Evolutionary conservation across 805 yeast species (phyloP), one percentile per base, ranked within the genome.

Genomic region (Pichia phayaonensis): DNA sequence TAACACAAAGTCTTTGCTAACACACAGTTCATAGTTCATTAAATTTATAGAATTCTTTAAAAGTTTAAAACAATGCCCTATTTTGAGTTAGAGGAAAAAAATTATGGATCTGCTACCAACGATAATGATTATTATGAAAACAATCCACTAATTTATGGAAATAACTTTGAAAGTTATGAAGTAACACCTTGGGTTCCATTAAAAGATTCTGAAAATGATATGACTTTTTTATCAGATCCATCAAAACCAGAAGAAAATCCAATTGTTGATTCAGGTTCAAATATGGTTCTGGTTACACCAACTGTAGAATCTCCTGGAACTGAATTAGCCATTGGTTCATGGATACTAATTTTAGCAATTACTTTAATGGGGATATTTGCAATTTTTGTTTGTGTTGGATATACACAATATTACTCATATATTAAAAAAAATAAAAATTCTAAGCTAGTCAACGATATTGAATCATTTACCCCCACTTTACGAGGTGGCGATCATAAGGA

Each of bases 351-450:
- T 24, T 24, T 24, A 7, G 27, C 5, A 8, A 24, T 8, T 8
- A 8, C 8, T 8, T 24, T 7, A 8, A 24, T 24, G 27, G 27
- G 5, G 8, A 8, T 24, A 7, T 8, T 24, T 24, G 8, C 27
- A 24, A 24, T 24, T 24, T 7, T 24, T 24, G 5, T 24, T 23
- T 68, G 71, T 5, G 60, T 69, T 1, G 67, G 68, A n/a, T 52
- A 63, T 11, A 51, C 59, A 1, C 7, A 26, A 11, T 26, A 8
- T 26, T 26, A 26, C 3, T 26, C 29, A 8, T n/a, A n/a, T n/a
- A n/a, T n/a, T n/a, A n/a, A n/a, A n/a, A n/a, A n/a, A n/a, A n/a
- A n/a, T n/a, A n/a, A n/a, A n/a, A n/a, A n/a, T n/a, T n/a, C n/a
- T n/a, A n/a, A n/a, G n/a, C n/a, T n/a, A n/a, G n/a, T n/a, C n/a